Evolutionary conservation across 2,329 filamentous ascomycete genomes (phyloP).

Genomic region (Ambrosiella beaveri): DNA sequence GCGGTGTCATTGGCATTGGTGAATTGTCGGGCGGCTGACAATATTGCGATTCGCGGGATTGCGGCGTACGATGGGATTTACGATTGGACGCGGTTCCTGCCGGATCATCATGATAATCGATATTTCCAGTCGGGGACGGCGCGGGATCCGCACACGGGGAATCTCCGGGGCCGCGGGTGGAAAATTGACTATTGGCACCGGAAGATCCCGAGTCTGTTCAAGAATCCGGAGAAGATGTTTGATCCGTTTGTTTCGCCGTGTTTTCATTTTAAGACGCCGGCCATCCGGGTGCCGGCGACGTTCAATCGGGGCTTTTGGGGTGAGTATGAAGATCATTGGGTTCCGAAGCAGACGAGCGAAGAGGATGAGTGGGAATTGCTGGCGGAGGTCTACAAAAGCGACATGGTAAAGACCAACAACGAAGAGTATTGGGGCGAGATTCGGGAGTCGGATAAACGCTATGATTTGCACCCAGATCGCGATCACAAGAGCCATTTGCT

Average conservation of each 20-base stretch:
- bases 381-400: not conserved
- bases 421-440: not conserved
- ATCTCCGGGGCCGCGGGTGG: not conserved
- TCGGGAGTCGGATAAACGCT: constrained; percentile 10
- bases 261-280: constrained; percentile 40
- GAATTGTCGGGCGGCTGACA: constrained; percentile 28
- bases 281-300: constrained; percentile 27
- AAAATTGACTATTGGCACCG: not conserved
- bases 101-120: constrained; percentile 30
- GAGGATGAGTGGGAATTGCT: constrained; percentile 4
- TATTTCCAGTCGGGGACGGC: not conserved
- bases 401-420: not conserved
- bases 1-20: constrained; percentile 41
- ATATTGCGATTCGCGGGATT: constrained; percentile 34
- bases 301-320: constrained; percentile 21
- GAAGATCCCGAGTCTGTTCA: constrained; percentile 29
- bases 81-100: constrained; percentile 45
- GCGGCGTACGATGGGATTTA: constrained; percentile 43
- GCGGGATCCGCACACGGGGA: not conserved
- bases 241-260: constrained; percentile 42
- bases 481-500: constrained; percentile 8
- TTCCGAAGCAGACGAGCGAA: not conserved
- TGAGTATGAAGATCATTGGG: constrained; percentile 2
- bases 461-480: constrained; percentile 3
- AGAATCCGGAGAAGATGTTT: constrained; percentile 31